Evolutionary conservation across 495 filamentous ascomycete species (phyloP).

Genomic region (Lasiosphaeriaceae sp.): DNA sequence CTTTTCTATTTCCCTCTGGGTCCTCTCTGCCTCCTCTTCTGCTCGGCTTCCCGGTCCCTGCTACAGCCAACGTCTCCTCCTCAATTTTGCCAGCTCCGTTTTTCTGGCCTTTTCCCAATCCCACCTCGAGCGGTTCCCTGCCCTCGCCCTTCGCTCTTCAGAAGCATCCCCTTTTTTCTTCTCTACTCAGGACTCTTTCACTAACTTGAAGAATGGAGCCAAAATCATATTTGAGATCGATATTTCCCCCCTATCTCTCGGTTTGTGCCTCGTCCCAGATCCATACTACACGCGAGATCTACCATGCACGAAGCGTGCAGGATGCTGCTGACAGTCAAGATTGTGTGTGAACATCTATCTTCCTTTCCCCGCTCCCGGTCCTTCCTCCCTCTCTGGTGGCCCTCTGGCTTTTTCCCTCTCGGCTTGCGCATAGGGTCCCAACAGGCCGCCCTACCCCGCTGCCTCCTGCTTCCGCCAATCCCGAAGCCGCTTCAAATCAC

Average conservation of each 20-base stretch:
- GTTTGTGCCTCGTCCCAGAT: neutral
- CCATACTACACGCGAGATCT: neutral
- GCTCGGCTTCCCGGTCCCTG: neutral
- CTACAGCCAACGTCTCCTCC: neutral
- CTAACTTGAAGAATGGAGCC: neutral
- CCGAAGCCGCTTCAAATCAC: slow-evolving; percentile 1
- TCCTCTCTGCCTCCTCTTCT: neutral
- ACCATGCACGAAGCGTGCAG: slow-evolving; percentile 4
- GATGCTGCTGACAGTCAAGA: slow-evolving; percentile 4
- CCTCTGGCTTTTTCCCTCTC: neutral
- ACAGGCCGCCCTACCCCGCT: slow-evolving; percentile 4
- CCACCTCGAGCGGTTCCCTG: neutral
- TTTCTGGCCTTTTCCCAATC: neutral
- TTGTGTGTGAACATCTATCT: neutral
- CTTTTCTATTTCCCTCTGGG: neutral
- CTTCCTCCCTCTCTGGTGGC: neutral
- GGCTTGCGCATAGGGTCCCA: slow-evolving; percentile 2
- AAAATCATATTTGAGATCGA: neutral
- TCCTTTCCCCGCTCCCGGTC: slow-evolving; percentile 4
- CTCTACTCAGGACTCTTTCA: neutral
- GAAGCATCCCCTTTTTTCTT: neutral
- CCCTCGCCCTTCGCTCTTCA: neutral
- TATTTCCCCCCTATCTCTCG: neutral
- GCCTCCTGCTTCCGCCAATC: slow-evolving; percentile 8
- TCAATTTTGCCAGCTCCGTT: neutral